These are phyloP conservation scores for Lathyrus aphaca DNA, from an alignment of 306 rosid species.

Conservation along the genomic window DNA sequence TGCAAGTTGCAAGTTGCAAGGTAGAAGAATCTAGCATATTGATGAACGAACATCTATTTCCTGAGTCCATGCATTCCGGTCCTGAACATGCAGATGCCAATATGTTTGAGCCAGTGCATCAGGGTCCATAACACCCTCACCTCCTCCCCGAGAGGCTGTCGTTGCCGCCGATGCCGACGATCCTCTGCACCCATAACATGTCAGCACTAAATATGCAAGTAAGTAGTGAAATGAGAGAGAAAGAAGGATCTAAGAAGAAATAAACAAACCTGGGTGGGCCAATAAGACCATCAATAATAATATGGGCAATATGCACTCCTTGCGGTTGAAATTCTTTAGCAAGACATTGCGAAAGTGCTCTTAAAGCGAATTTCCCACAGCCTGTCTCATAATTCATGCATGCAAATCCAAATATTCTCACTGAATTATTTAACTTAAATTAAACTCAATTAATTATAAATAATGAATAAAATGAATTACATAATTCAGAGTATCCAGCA, in stretches of 20 bases:
- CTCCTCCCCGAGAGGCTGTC: constrained; percentile 40
- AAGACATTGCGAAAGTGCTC: constrained; percentile 85
- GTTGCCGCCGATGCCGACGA: constrained; percentile 3
- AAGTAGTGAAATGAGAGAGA: neutral
- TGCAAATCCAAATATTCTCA: too few species aligned
- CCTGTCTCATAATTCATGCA: constrained; percentile 49
- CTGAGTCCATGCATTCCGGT: constrained; percentile 86
- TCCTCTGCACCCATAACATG: constrained; percentile 42
- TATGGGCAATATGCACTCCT: constrained; percentile 93
- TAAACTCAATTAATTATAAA: neutral
- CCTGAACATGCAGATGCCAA: constrained; percentile 91
- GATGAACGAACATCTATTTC: constrained; percentile 86
- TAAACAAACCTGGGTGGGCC: constrained; percentile 72
- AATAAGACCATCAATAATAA: constrained; percentile 78
- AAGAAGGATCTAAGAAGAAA: neutral
- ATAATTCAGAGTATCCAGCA: constrained; percentile 76
- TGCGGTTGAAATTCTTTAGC: constrained; percentile 85
- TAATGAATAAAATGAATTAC: constrained; percentile 39
- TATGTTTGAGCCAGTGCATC: constrained; percentile 87
- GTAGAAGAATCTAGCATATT: constrained; percentile 49
- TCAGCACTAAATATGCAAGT: neutral
- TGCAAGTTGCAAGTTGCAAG: neutral
- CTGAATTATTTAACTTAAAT: neutral
- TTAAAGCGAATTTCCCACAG: constrained; percentile 93
- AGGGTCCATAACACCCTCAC: constrained; percentile 66